Conservation (phyloP, 2,329 filamentous ascomycete species). For the Neodidymelliopsis sp. region DNA sequence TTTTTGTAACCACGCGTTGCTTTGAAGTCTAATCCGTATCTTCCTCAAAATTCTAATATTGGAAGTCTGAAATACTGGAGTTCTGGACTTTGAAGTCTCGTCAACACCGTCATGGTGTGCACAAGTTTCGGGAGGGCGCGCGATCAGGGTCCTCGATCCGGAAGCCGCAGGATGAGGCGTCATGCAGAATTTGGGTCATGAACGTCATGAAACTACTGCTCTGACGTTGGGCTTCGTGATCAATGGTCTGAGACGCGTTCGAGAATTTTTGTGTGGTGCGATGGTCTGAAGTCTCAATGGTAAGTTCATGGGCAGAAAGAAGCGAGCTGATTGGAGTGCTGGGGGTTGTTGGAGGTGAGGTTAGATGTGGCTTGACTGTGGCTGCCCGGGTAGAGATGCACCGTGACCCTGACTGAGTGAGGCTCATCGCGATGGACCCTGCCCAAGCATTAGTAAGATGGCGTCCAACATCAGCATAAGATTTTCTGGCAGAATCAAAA, state of each 20-base stretch:
- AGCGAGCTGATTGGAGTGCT: neutral
- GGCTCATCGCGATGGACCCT: too few relatives aligned
- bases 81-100: too few relatives aligned
- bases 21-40: too few relatives aligned
- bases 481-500: conserved; percentile 9
- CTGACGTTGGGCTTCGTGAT: conserved; percentile 1
- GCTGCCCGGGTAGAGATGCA: conserved; percentile 3
- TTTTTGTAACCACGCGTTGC: too few relatives aligned
- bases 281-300: neutral
- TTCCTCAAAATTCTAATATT: too few relatives aligned
- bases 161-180: conserved; percentile 6
- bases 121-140: conserved; percentile 8
- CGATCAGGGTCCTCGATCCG: conserved; percentile 18
- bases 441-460: conserved; percentile 1
- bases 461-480: conserved; percentile 14
- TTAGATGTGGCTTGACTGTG: conserved; percentile 12
- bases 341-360: neutral
- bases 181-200: conserved; percentile 3
- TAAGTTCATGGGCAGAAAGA: neutral
- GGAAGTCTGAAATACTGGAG: too few relatives aligned
- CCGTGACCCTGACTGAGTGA: neutral
- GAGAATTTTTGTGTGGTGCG: neutral
- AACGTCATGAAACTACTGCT: conserved; percentile 12
- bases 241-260: conserved; percentile 3
- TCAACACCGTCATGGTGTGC: neutral